These are phyloP conservation scores for Kregervanrija pseudodelftensis DNA, from an alignment of 805 yeast genomes.

Conservation along the genomic window DNA sequence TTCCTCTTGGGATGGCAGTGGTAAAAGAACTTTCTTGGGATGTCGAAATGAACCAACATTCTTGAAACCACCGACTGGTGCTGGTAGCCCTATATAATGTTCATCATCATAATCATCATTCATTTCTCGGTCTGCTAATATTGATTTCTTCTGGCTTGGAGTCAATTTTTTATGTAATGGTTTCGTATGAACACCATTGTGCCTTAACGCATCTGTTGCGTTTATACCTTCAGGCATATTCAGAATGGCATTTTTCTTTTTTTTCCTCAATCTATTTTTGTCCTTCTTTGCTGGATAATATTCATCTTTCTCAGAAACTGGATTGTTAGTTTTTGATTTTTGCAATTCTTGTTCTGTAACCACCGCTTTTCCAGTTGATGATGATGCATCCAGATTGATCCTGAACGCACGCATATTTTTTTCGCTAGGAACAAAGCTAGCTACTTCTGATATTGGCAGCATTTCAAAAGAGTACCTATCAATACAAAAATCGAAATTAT, in stretches of 20 bases:
- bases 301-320: conserved; percentile 1
- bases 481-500: too few species aligned
- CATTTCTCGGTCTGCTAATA: neutral
- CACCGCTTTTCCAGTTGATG: too few species aligned
- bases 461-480: too few species aligned
- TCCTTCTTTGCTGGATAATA: conserved; percentile 6
- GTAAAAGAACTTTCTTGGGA: too few species aligned
- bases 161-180: conserved; percentile 1
- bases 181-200: conserved; percentile 5
- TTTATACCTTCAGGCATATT: conserved; percentile 5
- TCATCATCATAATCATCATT: conserved; percentile 6
- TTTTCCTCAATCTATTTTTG: conserved; percentile 3
- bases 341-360: too few species aligned
- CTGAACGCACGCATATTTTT: too few species aligned
- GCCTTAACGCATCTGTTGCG: conserved; percentile 2
- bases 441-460: too few species aligned
- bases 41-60: too few species aligned
- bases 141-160: conserved; percentile 4
- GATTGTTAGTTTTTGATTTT: too few species aligned
- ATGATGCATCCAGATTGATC: too few species aligned
- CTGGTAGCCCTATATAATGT: neutral
- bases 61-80: neutral
- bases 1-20: too few species aligned
- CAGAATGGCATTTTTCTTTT: conserved; percentile 6
- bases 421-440: too few species aligned